These are phyloP conservation scores for Acorus gramineus DNA, from an alignment of 106 monocot genomes.

Conservation along the genomic window DNA sequence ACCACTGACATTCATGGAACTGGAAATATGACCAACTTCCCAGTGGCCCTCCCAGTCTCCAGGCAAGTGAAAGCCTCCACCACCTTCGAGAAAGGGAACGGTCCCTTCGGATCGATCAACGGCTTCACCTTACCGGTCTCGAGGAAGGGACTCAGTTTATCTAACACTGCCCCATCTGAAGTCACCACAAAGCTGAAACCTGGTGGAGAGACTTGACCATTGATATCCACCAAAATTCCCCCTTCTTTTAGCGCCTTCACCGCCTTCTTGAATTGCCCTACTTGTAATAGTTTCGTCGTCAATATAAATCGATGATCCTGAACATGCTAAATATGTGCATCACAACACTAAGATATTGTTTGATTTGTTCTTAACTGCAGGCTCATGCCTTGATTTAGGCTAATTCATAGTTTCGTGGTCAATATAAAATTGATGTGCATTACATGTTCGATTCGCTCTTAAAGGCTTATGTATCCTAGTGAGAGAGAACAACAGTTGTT, in stretches of 20 bases:
- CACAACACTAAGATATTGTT: no score
- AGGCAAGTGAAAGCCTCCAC: constrained; percentile 11
- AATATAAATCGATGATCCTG: no score
- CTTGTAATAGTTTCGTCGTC: background rate
- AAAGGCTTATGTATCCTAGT: no score
- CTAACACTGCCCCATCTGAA: constrained; percentile 9
- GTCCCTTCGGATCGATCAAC: constrained; percentile 9
- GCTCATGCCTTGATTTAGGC: no score
- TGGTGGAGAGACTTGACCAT: constrained; percentile 3
- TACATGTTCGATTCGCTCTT: no score
- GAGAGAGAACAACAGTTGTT: background rate
- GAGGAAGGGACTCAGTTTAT: constrained; percentile 6
- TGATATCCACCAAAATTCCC: constrained; percentile 9
- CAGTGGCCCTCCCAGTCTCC: constrained; percentile 10
- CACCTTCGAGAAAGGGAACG: constrained; percentile 10
- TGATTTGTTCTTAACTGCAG: no score
- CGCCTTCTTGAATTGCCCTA: constrained; percentile 10
- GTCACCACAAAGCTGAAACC: constrained; percentile 18
- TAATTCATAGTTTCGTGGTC: no score
- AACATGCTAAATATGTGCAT: no score
- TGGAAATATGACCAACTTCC: constrained; percentile 15
- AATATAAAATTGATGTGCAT: no score
- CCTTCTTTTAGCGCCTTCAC: constrained; percentile 16
- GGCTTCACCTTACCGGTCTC: constrained; percentile 9
- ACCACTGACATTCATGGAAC: constrained; percentile 3